phyloP scores from a whole-genome alignment of 352 stramenopile species.

The Globisporangium camurandrum region DNA sequence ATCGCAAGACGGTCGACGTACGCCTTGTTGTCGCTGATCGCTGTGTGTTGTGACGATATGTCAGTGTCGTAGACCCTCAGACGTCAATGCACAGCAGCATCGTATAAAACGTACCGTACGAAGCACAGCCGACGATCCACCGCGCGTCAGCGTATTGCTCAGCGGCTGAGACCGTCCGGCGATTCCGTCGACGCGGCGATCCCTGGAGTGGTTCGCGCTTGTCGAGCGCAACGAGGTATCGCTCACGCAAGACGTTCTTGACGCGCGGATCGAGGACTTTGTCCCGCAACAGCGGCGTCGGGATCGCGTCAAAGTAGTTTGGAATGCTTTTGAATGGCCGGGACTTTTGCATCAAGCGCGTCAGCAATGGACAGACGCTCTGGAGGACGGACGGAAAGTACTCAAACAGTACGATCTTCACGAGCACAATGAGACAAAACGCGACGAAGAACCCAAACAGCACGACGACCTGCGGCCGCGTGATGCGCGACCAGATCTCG shows the following conservation, averaged over 20 bases:
- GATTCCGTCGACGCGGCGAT: slow-evolving; percentile 25
- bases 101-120: slow-evolving; percentile 37
- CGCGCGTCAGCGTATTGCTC: slow-evolving; percentile 43
- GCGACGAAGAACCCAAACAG: slow-evolving; percentile 66
- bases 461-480: slow-evolving; percentile 59
- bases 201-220: slow-evolving; percentile 15
- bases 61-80: no score
- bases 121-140: slow-evolving; percentile 67
- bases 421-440: slow-evolving; percentile 37
- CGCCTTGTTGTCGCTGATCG: slow-evolving; percentile 77
- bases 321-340: slow-evolving; percentile 56
- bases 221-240: slow-evolving; percentile 39
- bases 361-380: slow-evolving; percentile 46
- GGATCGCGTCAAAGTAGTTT: slow-evolving; percentile 82
- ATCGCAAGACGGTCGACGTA: slow-evolving; percentile 72
- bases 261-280: slow-evolving; percentile 29
- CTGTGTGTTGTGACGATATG: slow-evolving; percentile 15
- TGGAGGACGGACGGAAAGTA: slow-evolving; percentile 56
- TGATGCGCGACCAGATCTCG: slow-evolving; percentile 53
- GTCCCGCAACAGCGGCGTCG: slow-evolving; percentile 45
- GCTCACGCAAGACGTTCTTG: slow-evolving; percentile 27
- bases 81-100: background rate
- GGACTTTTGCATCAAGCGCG: slow-evolving; percentile 42
- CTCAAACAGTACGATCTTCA: slow-evolving; percentile 56
- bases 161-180: slow-evolving; percentile 26